Conservation (phyloP, 345 rosid species). For the Iberis pinnata region DNA sequence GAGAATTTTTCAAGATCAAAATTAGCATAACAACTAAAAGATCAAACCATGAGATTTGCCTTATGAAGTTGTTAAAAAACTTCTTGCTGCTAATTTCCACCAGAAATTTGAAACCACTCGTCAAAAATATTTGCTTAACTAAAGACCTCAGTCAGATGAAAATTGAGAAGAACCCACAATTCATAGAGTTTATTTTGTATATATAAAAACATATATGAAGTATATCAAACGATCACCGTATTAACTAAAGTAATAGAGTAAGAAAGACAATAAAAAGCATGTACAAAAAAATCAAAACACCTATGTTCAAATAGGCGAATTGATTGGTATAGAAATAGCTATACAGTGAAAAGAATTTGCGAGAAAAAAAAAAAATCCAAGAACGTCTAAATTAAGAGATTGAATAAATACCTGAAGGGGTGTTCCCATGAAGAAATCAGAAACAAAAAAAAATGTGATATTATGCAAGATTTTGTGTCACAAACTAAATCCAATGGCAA, state of each 20-base stretch:
- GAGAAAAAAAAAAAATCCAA: neutral
- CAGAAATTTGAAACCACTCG: slow-evolving; percentile 99
- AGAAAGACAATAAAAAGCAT: slow-evolving; percentile 1
- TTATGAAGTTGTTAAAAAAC: slow-evolving; percentile 98
- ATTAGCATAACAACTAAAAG: neutral
- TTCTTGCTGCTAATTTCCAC: slow-evolving; percentile 97
- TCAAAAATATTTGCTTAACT: slow-evolving; percentile 99
- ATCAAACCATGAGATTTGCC: slow-evolving; percentile 38
- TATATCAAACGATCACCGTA: neutral
- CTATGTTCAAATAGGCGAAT: slow-evolving; percentile 3
- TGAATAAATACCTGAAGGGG: slow-evolving; percentile 81
- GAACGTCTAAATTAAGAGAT: neutral
- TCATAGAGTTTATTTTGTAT: slow-evolving; percentile 98
- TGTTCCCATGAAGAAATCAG: slow-evolving; percentile 85
- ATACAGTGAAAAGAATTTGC: neutral
- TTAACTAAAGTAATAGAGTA: neutral
- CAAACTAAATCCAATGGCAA: too few species aligned
- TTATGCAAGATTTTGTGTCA: too few species aligned
- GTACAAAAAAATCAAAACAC: neutral
- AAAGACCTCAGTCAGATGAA: slow-evolving; percentile 86
- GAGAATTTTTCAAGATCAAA: slow-evolving; percentile 54
- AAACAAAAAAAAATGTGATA: too few species aligned
- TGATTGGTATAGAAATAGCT: slow-evolving; percentile 6
- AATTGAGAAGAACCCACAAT: slow-evolving; percentile 96
- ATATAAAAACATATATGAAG: slow-evolving; percentile 10